A percentile compares a stretch with the other conserved stretches of the same genome.
These are phyloP conservation scores for Erythrobasidium hasegawianum DNA, from an alignment of 1,284 basidiomycete genomes.

Conservation along the genomic window DNA sequence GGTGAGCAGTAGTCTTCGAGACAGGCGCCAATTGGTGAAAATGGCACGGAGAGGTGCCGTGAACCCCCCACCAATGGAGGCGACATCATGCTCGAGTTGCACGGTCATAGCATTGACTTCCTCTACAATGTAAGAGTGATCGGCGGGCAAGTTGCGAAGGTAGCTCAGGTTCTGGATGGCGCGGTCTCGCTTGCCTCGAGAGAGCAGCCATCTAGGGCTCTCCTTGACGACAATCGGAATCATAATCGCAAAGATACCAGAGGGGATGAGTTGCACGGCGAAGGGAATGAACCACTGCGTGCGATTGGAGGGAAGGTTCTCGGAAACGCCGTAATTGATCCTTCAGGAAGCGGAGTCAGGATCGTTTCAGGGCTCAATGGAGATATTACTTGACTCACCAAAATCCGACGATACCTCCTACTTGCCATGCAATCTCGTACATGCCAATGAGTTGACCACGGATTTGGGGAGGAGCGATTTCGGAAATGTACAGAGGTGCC, in stretches of 20 bases:
- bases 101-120: slow-evolving; percentile 27
- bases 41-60: slow-evolving; percentile 58
- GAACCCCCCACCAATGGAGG: slow-evolving; percentile 57
- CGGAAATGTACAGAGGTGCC: slow-evolving; percentile 56
- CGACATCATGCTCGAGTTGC: slow-evolving; percentile 62
- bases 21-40: slow-evolving; percentile 52
- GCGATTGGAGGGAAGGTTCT: slow-evolving; percentile 48
- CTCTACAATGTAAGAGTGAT: slow-evolving; percentile 39
- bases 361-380: too few species aligned
- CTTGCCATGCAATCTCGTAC: slow-evolving; percentile 54
- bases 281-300: slow-evolving; percentile 47
- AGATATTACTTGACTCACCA: too few species aligned
- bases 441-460: slow-evolving; percentile 56
- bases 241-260: slow-evolving; percentile 36
- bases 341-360: too few species aligned
- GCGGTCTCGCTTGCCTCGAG: slow-evolving; percentile 29
- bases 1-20: slow-evolving; percentile 61
- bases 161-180: slow-evolving; percentile 16
- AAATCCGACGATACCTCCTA: slow-evolving; percentile 52
- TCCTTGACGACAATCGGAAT: slow-evolving; percentile 40
- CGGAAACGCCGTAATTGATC: slow-evolving; percentile 54
- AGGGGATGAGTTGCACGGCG: slow-evolving; percentile 46
- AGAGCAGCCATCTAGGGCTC: slow-evolving; percentile 45
- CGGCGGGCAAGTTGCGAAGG: slow-evolving; percentile 42
- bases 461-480: slow-evolving; percentile 61